Conservation (phyloP, 805 yeast genomes). For the Candida lessepsii region DNA sequence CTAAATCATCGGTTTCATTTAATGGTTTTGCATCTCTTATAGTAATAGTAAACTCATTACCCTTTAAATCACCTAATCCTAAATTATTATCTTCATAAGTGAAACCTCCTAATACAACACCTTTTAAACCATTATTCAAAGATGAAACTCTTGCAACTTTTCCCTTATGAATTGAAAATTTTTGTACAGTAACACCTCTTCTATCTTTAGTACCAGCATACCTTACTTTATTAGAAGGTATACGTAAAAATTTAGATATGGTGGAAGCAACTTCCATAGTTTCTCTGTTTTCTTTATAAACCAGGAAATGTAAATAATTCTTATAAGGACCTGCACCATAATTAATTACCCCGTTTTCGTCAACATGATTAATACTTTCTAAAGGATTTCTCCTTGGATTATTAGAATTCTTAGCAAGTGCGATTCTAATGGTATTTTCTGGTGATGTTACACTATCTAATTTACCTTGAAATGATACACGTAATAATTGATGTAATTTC, state of each 20-base stretch:
- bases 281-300: slow-evolving; percentile 93
- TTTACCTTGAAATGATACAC: slow-evolving; percentile 69
- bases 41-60: slow-evolving; percentile 86
- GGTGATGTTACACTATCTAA: slow-evolving; percentile 79
- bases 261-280: slow-evolving; percentile 92
- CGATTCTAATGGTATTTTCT: slow-evolving; percentile 62
- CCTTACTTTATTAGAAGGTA: slow-evolving; percentile 68
- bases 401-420: slow-evolving; percentile 45
- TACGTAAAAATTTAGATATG: slow-evolving; percentile 67
- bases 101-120: slow-evolving; percentile 79
- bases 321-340: slow-evolving; percentile 75
- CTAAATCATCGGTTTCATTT: slow-evolving; percentile 35
- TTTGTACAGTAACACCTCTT: slow-evolving; percentile 92
- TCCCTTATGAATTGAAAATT: slow-evolving; percentile 64
- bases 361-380: slow-evolving; percentile 39
- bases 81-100: slow-evolving; percentile 60
- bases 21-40: slow-evolving; percentile 64
- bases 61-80: slow-evolving; percentile 77
- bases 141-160: slow-evolving; percentile 73
- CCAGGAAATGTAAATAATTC: slow-evolving; percentile 67
- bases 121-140: slow-evolving; percentile 72
- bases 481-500: slow-evolving; percentile 68
- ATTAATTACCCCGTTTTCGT: slow-evolving; percentile 53
- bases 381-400: slow-evolving; percentile 40
- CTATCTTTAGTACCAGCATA: slow-evolving; percentile 97